Percentiles rank a stretch among this genome's conserved stretches.
Conservation (phyloP, 768 basidiomycete genomes). For the Psilocybe tampanensis region DNA sequence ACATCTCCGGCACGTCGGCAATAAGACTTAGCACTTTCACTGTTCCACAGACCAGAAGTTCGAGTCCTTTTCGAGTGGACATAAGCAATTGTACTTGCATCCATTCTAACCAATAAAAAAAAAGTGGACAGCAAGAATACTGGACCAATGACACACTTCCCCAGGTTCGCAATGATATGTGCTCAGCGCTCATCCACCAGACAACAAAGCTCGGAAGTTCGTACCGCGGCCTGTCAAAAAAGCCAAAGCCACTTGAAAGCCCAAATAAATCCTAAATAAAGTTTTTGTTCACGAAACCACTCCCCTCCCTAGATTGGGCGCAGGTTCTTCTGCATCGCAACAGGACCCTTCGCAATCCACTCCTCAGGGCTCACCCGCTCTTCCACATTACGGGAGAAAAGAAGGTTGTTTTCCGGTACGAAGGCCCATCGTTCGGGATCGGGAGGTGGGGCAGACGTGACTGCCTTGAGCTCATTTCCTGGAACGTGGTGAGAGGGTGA, state of each 20-base stretch:
- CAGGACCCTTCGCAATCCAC: constrained; percentile 56
- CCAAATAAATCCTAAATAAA: not conserved
- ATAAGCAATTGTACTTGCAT: no score
- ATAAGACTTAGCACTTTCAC: no score
- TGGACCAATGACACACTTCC: not conserved
- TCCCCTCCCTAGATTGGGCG: constrained; percentile 18
- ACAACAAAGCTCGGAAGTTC: not conserved
- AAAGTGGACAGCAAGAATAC: not conserved
- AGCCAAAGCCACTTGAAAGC: not conserved
- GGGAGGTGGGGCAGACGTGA: constrained; percentile 63
- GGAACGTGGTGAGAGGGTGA: constrained; percentile 4
- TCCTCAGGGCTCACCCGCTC: constrained; percentile 54
- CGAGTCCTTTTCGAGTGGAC: no score
- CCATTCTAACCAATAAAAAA: no score
- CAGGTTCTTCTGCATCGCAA: constrained; percentile 45
- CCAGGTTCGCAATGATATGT: not conserved
- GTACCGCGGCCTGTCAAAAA: not conserved
- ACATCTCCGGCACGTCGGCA: no score
- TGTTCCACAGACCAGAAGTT: no score
- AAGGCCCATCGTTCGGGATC: constrained; percentile 64
- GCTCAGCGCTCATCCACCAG: not conserved
- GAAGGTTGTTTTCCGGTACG: constrained; percentile 55
- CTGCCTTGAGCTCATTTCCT: constrained; percentile 62
- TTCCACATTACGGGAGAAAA: constrained; percentile 43
- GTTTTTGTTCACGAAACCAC: not conserved